Evolutionary conservation across 495 filamentous ascomycete genomes (phyloP), one percentile per base, ranked within the genome.

Genomic region (Aspergillus conjunctus): DNA sequence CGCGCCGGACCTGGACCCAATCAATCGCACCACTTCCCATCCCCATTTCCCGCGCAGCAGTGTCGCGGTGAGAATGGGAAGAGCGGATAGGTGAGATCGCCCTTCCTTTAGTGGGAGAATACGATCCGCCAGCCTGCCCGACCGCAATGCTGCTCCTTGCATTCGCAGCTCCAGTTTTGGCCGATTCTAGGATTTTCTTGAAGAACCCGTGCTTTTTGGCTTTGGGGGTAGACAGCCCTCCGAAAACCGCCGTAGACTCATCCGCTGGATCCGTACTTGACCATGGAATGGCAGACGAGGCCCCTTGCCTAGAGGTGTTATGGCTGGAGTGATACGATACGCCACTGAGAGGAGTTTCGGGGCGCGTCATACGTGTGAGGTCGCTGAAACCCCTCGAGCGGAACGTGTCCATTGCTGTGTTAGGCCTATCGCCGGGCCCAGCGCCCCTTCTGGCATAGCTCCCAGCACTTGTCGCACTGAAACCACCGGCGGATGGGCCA

Each of bases 391-490:
- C 78, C 48, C 74, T 68, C 10, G 68, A 74, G 15, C 70, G 71
- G 51, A 71, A 65, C 51, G 67, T 75, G 54, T 83, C 80, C 66
- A 85, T 75, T 2, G 79, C 78, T 43, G 82, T 87, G 51, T 75
- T 73, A 1, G 84, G 84, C 51, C 84, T 69, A 34, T 76, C 75
- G 52, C 69, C 56, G 11, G 68, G 70, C n/a, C 73, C 71, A 53
- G 71, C 77, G 83, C 90, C 72, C 48, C 88, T 86, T 50, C 94
- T 83, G 22, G 91, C 92, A 32, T 93, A 84, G 72, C 92, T 96
- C 46, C 93, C 95, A 15, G 94, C 94, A 71, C 93, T 97, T 0
- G 95, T 98, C 41, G 93, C 91, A 70, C 92, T 97, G 71, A 97
- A 90, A 1, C 84, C 93, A 15, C 92, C 88, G 1, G 95, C 95